Evolutionary conservation across 208 protist species (phyloP), one percentile per base, ranked within the genome.

Genomic region (Leishmania amazonensis): DNA sequence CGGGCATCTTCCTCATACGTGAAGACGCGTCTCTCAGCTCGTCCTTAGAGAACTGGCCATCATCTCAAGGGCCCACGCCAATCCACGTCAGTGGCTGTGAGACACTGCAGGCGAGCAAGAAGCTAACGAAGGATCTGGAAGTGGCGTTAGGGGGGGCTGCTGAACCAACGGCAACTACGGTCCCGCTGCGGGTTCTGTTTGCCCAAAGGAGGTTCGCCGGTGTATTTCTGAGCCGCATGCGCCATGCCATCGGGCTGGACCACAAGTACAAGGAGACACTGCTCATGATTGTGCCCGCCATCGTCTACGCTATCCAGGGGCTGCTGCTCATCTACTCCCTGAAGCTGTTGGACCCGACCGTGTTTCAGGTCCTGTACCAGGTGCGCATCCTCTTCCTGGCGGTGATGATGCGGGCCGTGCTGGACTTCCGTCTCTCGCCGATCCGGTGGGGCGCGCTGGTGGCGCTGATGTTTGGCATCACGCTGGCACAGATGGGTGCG

Each of bases 301-400:
- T 90, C 7, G 49, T 90, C 3, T 94, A 96, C 84, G 42, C 85
- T 7, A 35, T 92, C 4, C 91, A 96, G 75, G 92, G 92, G 35
- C 83, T 89, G 68, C 60, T 89, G 76, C 38, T 92, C 11, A 88
- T 91, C 54, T 17, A 91, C 19, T 85, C 91, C 6, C 81, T 92
- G 31, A 68, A 73, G 51, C 84, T 88, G 64, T 78, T 95, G 51
- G 89, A 93, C 79, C 81, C 91, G 49, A 87, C 89, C 40, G 70
- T 91, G 38, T 95, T 94, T 78, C 89, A 94, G 75, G 82, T 96
- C 17, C 76, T 86, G 57, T 92, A 89, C 75, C 91, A 95, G 74
- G 73, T 87, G 35, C 91, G 90, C 78, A 91, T 95, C 57, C 3
- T 94, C 28, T 86, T 89, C 31, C 88, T 87, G 28, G 91, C 89